These are phyloP conservation scores for Evernia prunastri DNA, from an alignment of 495 filamentous ascomycete species.

Conservation along the genomic window DNA sequence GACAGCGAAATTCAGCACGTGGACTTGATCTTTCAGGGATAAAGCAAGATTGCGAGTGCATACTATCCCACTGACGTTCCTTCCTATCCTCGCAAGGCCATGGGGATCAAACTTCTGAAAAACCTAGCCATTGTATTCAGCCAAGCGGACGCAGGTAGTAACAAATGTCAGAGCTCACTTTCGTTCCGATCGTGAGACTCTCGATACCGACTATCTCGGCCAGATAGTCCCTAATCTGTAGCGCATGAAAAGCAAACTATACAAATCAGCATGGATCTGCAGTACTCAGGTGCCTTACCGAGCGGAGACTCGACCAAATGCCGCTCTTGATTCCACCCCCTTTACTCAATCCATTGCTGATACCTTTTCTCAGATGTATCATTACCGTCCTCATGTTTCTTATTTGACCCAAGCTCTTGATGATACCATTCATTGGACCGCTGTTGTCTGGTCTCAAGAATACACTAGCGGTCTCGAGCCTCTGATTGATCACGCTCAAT, in stretches of 20 bases:
- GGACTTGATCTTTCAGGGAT: not conserved
- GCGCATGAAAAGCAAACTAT: slow-evolving; percentile 58
- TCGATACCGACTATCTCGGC: slow-evolving; percentile 53
- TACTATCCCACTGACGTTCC: slow-evolving; percentile 23
- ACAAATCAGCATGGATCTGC: not conserved
- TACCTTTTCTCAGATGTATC: slow-evolving; percentile 67
- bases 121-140: slow-evolving; percentile 29
- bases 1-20: slow-evolving; percentile 19
- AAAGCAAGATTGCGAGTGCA: not conserved
- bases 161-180: slow-evolving; percentile 37
- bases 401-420: slow-evolving; percentile 61
- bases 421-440: slow-evolving; percentile 47
- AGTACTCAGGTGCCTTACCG: slow-evolving; percentile 30
- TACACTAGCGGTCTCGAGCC: slow-evolving; percentile 61
- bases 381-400: slow-evolving; percentile 72
- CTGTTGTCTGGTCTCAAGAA: slow-evolving; percentile 67
- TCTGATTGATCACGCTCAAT: slow-evolving; percentile 60
- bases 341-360: slow-evolving; percentile 55
- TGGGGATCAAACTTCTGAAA: slow-evolving; percentile 36
- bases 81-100: slow-evolving; percentile 25
- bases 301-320: slow-evolving; percentile 63
- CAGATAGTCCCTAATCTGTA: slow-evolving; percentile 62
- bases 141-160: not conserved
- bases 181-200: slow-evolving; percentile 48
- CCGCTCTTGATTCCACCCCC: slow-evolving; percentile 53